Base-by-base conservation (phyloP, 2,329 filamentous ascomycete genomes). In the Beauveria brongniartii region DNA sequence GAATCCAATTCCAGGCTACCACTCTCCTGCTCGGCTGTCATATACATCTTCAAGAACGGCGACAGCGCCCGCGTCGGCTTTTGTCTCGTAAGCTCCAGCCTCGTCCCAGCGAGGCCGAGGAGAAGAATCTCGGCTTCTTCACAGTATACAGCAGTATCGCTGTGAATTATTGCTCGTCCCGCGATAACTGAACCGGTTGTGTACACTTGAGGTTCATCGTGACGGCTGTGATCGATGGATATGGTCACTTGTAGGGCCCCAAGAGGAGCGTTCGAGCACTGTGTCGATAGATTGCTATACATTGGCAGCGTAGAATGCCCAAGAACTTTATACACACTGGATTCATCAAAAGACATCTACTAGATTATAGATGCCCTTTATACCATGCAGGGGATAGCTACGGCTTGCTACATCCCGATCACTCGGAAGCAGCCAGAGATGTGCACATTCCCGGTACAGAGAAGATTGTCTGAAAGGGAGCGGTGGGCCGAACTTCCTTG, bases 1-100 rank as follows among this genome's bases (percentile, higher is more conserved):
- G 57, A 53, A 1, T 53, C 40, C 2, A 53, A 18, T 20, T 46
- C 40, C 14, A 53, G 26, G 37, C 26, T 46, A 12, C 56, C 24
- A 3, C 40, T 48, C 1, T 59, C 48, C 8, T 10, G 7, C 20
- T 59, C 57, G n/a, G n/a, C 7, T 41, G 28, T 53, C 57, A 53
- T 59, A 9, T 59, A 53, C 57, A 59, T 59, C 37, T 59, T 53
- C 5, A 59, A 41, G 28, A 53, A 59, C 14, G 41, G 57, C 14
- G 57, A 52, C 20, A 59, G 9, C 10, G 57, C 48, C 10, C 48
- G 48, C 3, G 57, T 59, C 5, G 57, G 57, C 26, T 53, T 59
- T 40, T 59, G 57, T 12, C 48, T 53, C 14, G 57, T 53, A 12
- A 59, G 28, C 41, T 59, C 57, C 5, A 59, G 26, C 24, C 56